These are phyloP conservation scores for Trichoderma afroharzianum DNA, from an alignment of 2,329 filamentous ascomycete species.

Conservation along the genomic window DNA sequence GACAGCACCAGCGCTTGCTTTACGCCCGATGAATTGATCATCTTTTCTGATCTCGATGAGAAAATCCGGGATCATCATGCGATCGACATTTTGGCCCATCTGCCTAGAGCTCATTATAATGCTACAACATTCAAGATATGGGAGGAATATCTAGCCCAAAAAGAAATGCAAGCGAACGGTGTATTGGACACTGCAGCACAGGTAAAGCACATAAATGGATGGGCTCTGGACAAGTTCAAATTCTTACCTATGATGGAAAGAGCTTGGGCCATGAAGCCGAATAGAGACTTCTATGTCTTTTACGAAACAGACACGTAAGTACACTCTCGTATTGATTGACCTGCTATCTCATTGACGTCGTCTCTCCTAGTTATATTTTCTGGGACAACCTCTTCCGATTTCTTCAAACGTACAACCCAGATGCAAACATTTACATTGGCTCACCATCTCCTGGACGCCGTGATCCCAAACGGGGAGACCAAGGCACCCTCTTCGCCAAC, in stretches of 20 bases:
- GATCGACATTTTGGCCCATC: constrained; percentile 43
- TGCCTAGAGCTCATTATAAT: constrained; percentile 40
- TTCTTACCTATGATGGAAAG: constrained; percentile 53
- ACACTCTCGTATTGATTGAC: background rate
- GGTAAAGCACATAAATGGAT: constrained; percentile 38
- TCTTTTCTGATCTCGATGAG: constrained; percentile 51
- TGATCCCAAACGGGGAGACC: constrained; percentile 28
- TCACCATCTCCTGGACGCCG: constrained; percentile 42
- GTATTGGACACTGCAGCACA: constrained; percentile 30
- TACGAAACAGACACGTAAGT: constrained; percentile 54
- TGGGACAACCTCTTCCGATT: constrained; percentile 46
- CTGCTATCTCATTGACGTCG: background rate
- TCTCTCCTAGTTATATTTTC: constrained; percentile 5
- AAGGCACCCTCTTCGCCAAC: constrained; percentile 44
- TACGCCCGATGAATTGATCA: constrained; percentile 36
- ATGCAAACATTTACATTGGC: constrained; percentile 45
- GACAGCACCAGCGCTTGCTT: constrained; percentile 52
- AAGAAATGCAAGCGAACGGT: constrained; percentile 32
- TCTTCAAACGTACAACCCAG: constrained; percentile 46
- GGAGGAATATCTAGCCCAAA: constrained; percentile 38
- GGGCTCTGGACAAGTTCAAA: constrained; percentile 56
- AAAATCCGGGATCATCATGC: constrained; percentile 39
- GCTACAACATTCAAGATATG: constrained; percentile 7
- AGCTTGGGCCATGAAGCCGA: constrained; percentile 43
- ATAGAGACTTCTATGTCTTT: constrained; percentile 53